Percentiles rank a stretch among this genome's conserved stretches.
Conservation (phyloP, 768 basidiomycete genomes). For the Pisolithus orientalis region DNA sequence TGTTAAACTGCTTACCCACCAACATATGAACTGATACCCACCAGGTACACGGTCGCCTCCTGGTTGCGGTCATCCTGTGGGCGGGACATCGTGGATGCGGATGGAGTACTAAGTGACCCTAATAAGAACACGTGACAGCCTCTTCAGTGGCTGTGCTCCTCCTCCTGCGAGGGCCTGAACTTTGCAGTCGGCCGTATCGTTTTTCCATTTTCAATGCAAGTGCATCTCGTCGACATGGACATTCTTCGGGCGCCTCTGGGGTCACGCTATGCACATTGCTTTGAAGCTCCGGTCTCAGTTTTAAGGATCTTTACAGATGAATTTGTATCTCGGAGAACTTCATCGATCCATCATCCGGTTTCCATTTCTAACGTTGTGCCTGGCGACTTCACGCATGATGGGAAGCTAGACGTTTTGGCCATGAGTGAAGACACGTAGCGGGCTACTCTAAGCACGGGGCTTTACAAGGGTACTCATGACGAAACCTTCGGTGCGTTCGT, state of each 20-base stretch:
- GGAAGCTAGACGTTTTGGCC: conserved; percentile 83
- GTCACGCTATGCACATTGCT: conserved; percentile 50
- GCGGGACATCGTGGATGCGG: conserved; percentile 27
- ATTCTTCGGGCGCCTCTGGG: conserved; percentile 78
- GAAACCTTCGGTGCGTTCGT: conserved; percentile 59
- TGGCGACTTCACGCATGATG: conserved; percentile 90
- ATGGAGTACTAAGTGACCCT: too few species aligned
- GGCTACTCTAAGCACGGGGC: conserved; percentile 52
- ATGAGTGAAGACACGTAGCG: conserved; percentile 58
- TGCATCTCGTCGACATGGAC: conserved; percentile 56
- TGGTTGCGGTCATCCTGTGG: conserved; percentile 88
- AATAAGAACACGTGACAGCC: too few species aligned
- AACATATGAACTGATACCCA: conserved; percentile 18
- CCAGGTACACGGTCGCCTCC: conserved; percentile 86
- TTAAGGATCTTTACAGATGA: conserved; percentile 34
- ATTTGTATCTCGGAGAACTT: conserved; percentile 48
- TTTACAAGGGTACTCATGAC: conserved; percentile 60
- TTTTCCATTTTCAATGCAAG: too few species aligned
- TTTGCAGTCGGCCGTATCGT: too few species aligned
- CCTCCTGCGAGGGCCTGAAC: too few species aligned
- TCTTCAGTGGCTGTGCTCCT: too few species aligned
- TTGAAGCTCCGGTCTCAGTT: background rate
- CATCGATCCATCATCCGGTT: conserved; percentile 47
- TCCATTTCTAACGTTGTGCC: conserved; percentile 80
- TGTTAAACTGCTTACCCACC: background rate